Evolutionary conservation across 495 filamentous ascomycete genomes (phyloP), one percentile per base, ranked within the genome.

Genomic region (Trichoderma reesei): DNA sequence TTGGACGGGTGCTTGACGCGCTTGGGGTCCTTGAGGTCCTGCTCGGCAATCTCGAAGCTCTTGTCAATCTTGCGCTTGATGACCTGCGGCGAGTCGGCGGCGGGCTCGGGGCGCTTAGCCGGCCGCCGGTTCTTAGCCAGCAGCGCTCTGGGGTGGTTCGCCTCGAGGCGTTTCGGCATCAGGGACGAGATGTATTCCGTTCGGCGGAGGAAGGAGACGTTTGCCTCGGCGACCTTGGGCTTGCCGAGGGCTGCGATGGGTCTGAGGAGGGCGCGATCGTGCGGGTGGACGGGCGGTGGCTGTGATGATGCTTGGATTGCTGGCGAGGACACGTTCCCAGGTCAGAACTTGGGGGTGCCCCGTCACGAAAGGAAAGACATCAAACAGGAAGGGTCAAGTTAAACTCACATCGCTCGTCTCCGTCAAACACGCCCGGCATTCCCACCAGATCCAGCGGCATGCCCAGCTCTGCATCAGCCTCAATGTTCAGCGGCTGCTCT

Each of bases 401-500:
- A 20, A 14, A 83, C 91, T 69, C 81, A 97, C 94, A 89, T 75
- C 88, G 89, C 79, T 98, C 94, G 76, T 98, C 90, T 63, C 92
- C 92, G 67, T 98, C 85, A 71, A 98, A 96, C 51, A 98, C 84
- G 0, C 92, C 89, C 6, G 95, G 95, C 74, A 98, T 87, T 67
- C 95, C 94, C 51, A 97, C 88, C 54, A 98, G 78, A 73, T 98
- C 93, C 73, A 98, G 85, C 44, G 90, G 91, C 93, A 98, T 97
- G 41, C 95, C 94, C 65, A 96, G 85, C 78, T 98, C 95, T 20
- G 92, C 92, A 84, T 98, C 95, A 26, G 92, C 91, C 74, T 98
- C 94, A 62, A 98, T 92, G 66, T 96, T 96, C 5, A 95, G 78
- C n/a, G 92, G 86, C 76, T 98, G 92, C 66, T 95, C 90, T 67